These are phyloP conservation scores for Pleurozium schreberi DNA, from an alignment of 225 moss, liverwort and hornwort genomes.

Conservation along the genomic window DNA sequence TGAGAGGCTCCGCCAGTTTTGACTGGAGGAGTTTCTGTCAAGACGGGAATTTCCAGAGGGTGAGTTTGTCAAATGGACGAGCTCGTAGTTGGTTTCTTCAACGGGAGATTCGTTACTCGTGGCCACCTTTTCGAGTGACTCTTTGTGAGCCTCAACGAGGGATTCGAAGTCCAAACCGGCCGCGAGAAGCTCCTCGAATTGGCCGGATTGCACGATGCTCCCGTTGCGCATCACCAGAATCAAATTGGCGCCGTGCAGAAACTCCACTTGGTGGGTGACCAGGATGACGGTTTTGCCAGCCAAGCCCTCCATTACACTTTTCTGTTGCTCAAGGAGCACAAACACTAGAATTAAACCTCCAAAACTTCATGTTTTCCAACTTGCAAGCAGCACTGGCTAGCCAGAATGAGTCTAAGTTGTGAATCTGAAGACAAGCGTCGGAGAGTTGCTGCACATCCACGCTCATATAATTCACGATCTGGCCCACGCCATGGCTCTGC, in stretches of 20 bases:
- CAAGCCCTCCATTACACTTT: conserved; percentile 65
- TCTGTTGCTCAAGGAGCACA: conserved; percentile 30
- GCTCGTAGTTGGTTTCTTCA: background rate
- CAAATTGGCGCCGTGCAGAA: conserved; percentile 66
- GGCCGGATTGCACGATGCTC: conserved; percentile 72
- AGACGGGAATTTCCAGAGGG: background rate
- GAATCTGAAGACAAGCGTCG: conserved; percentile 54
- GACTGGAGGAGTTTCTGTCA: background rate
- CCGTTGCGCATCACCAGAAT: conserved; percentile 93
- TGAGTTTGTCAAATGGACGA: background rate
- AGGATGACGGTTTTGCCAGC: conserved; percentile 72
- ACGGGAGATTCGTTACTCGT: background rate
- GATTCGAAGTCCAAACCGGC: conserved; percentile 67
- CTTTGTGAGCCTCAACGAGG: conserved; percentile 73
- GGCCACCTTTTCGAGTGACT: conserved; percentile 61
- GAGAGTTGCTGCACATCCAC: conserved; percentile 76
- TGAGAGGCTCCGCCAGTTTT: conserved; percentile 11
- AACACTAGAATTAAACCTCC: background rate
- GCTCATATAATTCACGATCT: conserved; percentile 93
- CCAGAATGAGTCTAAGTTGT: conserved; percentile 13
- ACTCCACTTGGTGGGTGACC: conserved; percentile 92
- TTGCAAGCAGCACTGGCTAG: background rate
- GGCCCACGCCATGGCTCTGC: conserved; percentile 80
- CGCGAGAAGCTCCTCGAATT: conserved; percentile 58
- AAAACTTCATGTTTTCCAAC: background rate